phyloP scores from a whole-genome alignment of 768 basidiomycete genomes.

The Suillus spraguei region DNA sequence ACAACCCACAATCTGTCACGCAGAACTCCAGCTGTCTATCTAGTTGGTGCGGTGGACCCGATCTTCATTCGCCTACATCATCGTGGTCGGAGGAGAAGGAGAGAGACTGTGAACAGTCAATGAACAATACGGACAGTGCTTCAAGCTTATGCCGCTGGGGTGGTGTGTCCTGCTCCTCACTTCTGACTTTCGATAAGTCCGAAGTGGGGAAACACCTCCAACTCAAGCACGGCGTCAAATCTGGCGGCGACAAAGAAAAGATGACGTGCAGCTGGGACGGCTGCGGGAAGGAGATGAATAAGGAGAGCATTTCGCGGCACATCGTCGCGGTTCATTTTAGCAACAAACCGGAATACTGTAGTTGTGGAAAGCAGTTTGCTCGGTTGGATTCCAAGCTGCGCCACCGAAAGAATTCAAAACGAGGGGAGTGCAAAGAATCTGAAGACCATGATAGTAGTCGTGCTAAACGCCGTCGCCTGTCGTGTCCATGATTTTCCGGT shows the following conservation, averaged over 20 bases:
- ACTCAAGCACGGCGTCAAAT: neutral
- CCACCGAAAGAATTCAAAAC: constrained; percentile 19
- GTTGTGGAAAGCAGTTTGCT: constrained; percentile 24
- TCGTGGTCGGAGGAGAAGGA: neutral
- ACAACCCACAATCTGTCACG: neutral
- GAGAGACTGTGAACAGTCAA: too few relatives aligned
- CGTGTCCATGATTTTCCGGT: neutral
- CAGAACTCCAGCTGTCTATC: neutral
- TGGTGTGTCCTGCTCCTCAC: too few relatives aligned
- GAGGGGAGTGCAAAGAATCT: neutral
- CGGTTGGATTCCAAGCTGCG: constrained; percentile 29
- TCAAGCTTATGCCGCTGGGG: neutral
- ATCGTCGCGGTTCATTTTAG: constrained; percentile 25
- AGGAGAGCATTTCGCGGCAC: constrained; percentile 30
- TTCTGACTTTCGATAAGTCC: neutral
- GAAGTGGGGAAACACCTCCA: constrained; percentile 4
- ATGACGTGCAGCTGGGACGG: constrained; percentile 22
- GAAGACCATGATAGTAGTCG: neutral
- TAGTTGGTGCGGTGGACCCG: neutral
- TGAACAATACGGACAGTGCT: neutral
- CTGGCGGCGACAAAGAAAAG: constrained; percentile 13
- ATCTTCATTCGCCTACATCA: neutral
- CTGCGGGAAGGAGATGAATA: constrained; percentile 23
- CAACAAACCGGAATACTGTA: constrained; percentile 22
- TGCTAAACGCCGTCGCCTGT: neutral